Conservation (phyloP, 2,329 filamentous ascomycete genomes). For the Penicillium brasilianum region DNA sequence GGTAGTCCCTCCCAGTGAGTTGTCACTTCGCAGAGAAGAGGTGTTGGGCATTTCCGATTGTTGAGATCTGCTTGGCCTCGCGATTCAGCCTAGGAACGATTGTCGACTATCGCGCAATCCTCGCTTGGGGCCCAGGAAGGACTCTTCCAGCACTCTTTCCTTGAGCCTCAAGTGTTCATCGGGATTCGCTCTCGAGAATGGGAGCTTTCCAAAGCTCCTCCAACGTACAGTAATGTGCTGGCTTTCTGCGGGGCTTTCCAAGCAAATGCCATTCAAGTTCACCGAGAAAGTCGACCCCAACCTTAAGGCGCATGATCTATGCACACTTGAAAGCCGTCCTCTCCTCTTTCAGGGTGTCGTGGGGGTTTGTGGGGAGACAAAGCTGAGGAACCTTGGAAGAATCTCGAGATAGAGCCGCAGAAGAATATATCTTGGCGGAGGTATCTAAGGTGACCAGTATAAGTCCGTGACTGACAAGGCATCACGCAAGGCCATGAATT, state of each 20-base stretch:
- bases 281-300: too few species aligned
- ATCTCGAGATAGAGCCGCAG: too few species aligned
- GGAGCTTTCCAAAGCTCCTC: too few species aligned
- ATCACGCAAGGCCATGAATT: too few species aligned
- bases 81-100: neutral
- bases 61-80: neutral
- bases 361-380: neutral
- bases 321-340: neutral
- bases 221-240: too few species aligned
- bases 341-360: neutral
- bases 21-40: neutral
- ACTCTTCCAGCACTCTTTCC: neutral
- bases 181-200: neutral
- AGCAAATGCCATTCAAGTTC: neutral
- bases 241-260: neutral
- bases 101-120: neutral
- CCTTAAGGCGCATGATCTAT: neutral
- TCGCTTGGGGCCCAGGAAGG: neutral
- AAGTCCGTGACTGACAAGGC: too few species aligned
- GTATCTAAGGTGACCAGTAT: too few species aligned
- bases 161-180: neutral
- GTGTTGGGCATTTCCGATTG: neutral
- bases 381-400: neutral
- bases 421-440: too few species aligned
- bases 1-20: neutral